A percentile compares a stretch with the other conserved stretches of the same genome.
Conservation (phyloP, 2,329 filamentous ascomycete genomes). For the Botryosphaeria dothidea region DNA sequence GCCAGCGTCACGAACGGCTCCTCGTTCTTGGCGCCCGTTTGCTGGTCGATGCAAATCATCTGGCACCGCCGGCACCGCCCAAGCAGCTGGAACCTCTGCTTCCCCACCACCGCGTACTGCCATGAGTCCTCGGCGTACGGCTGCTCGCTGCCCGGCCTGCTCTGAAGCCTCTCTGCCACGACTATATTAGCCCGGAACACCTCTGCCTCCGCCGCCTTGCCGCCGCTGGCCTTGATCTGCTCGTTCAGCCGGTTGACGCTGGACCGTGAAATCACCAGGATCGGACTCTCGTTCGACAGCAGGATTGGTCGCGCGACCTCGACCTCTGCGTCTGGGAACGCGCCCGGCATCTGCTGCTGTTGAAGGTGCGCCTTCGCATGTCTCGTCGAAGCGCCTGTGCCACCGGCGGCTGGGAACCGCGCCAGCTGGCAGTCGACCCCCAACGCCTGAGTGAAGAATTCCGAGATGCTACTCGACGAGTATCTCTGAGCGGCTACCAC, state of each 20-base stretch:
- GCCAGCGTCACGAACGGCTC: conserved; percentile 88
- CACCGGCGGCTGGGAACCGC: conserved; percentile 70
- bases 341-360: conserved; percentile 54
- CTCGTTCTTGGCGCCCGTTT: conserved; percentile 68
- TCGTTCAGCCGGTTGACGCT: conserved; percentile 79
- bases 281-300: conserved; percentile 90
- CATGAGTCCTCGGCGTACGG: conserved; percentile 83
- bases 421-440: conserved; percentile 81
- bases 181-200: conserved; percentile 91
- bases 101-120: conserved; percentile 67
- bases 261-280: conserved; percentile 77
- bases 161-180: conserved; percentile 53
- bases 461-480: conserved; percentile 62
- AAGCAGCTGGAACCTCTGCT: conserved; percentile 67
- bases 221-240: conserved; percentile 63
- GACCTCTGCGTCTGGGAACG: conserved; percentile 58
- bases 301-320: conserved; percentile 63
- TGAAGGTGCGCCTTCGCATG: conserved; percentile 72
- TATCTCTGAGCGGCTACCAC: conserved; percentile 71
- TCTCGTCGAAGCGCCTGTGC: conserved; percentile 57
- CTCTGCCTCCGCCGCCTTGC: conserved; percentile 66
- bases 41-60: conserved; percentile 94
- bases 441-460: conserved; percentile 76
- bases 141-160: conserved; percentile 47
- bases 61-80: conserved; percentile 87